Evolutionary conservation across 768 basidiomycete genomes (phyloP).

Genomic region (Amanita exitialis): DNA sequence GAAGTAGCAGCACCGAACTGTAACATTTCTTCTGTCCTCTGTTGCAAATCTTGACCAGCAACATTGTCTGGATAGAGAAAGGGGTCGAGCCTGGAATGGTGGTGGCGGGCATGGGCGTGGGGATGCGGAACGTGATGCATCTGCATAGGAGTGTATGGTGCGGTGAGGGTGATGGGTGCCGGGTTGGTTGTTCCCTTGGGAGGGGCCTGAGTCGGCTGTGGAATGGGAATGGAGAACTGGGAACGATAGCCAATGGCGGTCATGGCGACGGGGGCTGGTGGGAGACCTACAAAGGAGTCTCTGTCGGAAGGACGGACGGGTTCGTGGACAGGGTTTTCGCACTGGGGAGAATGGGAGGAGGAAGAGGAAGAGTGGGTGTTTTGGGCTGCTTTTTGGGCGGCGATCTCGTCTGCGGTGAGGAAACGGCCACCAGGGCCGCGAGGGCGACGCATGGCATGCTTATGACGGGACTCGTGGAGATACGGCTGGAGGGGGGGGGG

Average conservation of each 20-base stretch:
- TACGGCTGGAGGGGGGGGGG: conserved; percentile 57
- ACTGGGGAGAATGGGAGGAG: conserved; percentile 24
- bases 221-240: conserved; percentile 8
- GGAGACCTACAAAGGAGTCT: conserved; percentile 4
- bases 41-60: conserved; percentile 25
- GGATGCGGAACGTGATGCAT: conserved; percentile 81
- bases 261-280: conserved; percentile 13
- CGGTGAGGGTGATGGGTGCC: conserved; percentile 37
- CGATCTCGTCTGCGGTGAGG: conserved; percentile 93
- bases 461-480: conserved; percentile 95
- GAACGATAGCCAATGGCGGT: conserved; percentile 15
- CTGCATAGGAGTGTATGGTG: conserved; percentile 47
- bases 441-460: conserved; percentile 95
- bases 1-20: conserved; percentile 30
- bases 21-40: conserved; percentile 37
- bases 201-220: conserved; percentile 12
- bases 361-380: conserved; percentile 23
- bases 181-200: conserved; percentile 24
- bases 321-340: conserved; percentile 26
- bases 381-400: conserved; percentile 54
- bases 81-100: conserved; percentile 41
- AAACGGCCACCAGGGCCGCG: conserved; percentile 96
- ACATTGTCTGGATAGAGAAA: conserved; percentile 26
- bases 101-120: conserved; percentile 68
- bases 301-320: conserved; percentile 7